phyloP scores from a whole-genome alignment of 1,139 yeast genomes.

The Pichia inconspicua region DNA sequence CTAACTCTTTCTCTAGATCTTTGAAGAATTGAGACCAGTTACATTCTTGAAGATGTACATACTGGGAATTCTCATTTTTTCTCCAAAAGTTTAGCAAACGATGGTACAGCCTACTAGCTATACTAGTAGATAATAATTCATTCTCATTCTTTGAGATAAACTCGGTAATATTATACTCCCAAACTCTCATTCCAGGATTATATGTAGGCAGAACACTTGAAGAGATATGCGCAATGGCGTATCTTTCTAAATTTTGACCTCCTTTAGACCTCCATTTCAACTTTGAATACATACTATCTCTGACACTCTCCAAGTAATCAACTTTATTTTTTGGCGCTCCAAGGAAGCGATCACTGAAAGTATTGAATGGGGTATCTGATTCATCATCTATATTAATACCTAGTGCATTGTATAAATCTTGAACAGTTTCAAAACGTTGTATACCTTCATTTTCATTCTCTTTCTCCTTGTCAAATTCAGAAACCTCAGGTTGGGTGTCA shows the following conservation, averaged over 20 bases:
- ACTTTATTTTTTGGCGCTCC: conserved; percentile 65
- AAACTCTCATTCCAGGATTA: conserved; percentile 72
- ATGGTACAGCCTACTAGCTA: background rate
- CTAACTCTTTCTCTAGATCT: conserved; percentile 24
- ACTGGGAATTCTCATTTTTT: conserved; percentile 2
- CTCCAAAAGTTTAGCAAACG: conserved; percentile 9
- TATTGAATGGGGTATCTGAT: conserved; percentile 7
- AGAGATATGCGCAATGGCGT: conserved; percentile 60
- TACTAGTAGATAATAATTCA: background rate
- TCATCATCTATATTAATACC: conserved; percentile 11
- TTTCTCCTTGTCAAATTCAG: background rate
- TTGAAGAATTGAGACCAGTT: conserved; percentile 26
- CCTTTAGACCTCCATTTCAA: conserved; percentile 38
- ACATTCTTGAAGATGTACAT: conserved; percentile 16
- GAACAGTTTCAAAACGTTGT: conserved; percentile 9
- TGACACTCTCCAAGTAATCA: conserved; percentile 47
- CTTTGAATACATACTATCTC: conserved; percentile 44
- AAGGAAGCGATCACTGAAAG: conserved; percentile 31
- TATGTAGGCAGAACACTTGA: conserved; percentile 82
- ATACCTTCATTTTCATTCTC: conserved; percentile 1
- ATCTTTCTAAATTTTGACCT: conserved; percentile 48
- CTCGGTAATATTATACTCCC: conserved; percentile 74
- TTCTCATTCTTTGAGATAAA: background rate
- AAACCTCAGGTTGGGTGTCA: conserved; percentile 15
- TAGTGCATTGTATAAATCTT: conserved; percentile 8